Conservation (phyloP, 257 asterid species). For the Rauvolfia tetraphylla region DNA sequence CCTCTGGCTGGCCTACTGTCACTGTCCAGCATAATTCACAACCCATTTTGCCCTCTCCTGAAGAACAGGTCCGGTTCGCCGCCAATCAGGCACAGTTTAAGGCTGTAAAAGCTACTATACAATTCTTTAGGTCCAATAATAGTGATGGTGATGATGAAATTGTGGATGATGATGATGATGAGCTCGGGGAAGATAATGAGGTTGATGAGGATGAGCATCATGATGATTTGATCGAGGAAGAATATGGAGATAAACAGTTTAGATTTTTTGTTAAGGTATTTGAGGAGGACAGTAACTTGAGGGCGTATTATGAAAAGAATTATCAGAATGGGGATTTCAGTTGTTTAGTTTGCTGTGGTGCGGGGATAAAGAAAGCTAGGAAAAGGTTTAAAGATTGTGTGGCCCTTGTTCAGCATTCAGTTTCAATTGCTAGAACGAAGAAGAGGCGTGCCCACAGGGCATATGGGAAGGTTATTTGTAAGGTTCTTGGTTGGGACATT, state of each 20-base stretch:
- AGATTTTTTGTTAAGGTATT: slow-evolving; percentile 48
- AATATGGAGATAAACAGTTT: slow-evolving; percentile 10
- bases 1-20: slow-evolving; percentile 28
- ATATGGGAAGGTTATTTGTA: slow-evolving; percentile 59
- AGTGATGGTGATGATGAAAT: slow-evolving; percentile 22
- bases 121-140: slow-evolving; percentile 26
- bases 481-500: slow-evolving; percentile 81
- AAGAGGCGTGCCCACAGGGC: slow-evolving; percentile 62
- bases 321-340: slow-evolving; percentile 47
- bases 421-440: slow-evolving; percentile 42
- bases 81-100: slow-evolving; percentile 40
- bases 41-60: slow-evolving; percentile 30
- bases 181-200: slow-evolving; percentile 22
- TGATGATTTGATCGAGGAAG: slow-evolving; percentile 38
- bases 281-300: slow-evolving; percentile 43
- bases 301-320: slow-evolving; percentile 47
- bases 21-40: slow-evolving; percentile 34
- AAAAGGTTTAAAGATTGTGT: slow-evolving; percentile 64
- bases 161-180: slow-evolving; percentile 10
- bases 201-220: slow-evolving; percentile 36
- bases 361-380: slow-evolving; percentile 42
- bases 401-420: slow-evolving; percentile 69
- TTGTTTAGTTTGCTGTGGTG: slow-evolving; percentile 70
- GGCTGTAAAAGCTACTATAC: slow-evolving; percentile 36
- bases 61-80: slow-evolving; percentile 27